Base-by-base conservation (phyloP, 2,329 filamentous ascomycete genomes). In the Talaromyces sp. region DNA sequence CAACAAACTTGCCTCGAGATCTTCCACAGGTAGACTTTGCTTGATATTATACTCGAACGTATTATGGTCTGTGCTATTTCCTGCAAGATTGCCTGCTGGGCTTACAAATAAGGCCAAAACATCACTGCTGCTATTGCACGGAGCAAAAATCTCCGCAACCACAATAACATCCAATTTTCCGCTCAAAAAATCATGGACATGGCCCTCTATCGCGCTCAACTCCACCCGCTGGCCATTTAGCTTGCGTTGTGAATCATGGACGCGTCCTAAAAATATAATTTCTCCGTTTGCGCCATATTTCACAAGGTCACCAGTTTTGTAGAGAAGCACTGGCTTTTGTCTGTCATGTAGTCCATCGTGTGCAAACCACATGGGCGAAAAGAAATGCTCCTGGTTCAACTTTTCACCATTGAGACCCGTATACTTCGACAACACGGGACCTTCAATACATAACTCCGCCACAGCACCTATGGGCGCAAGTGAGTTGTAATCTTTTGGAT, bases 171-270 rank as follows among this genome's bases (percentile, higher is more conserved):
- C 56, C 1, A 43, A 9, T 19, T 54, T 52, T 13, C 41, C 56
- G 7, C 39, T 24, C 1, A 41, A 11, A 8, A 37, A 33, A 16
- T 16, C n/a, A 31, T 47, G 35, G n/a, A 60, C n/a, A 35, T 39
- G 43, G 11, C 70, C 71, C 69, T 75, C 81, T 62, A 78, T 79
- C 70, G 78, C 80, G 45, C 72, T 78, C 61, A 86, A 79, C 74
- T 86, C 89, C 54, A 87, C 83, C 57, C 86, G 77, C 68, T 84
- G 86, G 31, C 89, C 89, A 2, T 80, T 77, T 14, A 89, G 73
- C 74, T 89, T 89, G 63, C 87, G 83, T 71, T 86, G 86, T 39
- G 82, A 81, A 56, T 76, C 74, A 50, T 73, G 72, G 14, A n/a
- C 41, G 14, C 75, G 69, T 6, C 74, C 73, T 22, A 74, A 61